phyloP scores from a whole-genome alignment of 164 flowering plant species.

The Chloranthus sessilifolius region DNA sequence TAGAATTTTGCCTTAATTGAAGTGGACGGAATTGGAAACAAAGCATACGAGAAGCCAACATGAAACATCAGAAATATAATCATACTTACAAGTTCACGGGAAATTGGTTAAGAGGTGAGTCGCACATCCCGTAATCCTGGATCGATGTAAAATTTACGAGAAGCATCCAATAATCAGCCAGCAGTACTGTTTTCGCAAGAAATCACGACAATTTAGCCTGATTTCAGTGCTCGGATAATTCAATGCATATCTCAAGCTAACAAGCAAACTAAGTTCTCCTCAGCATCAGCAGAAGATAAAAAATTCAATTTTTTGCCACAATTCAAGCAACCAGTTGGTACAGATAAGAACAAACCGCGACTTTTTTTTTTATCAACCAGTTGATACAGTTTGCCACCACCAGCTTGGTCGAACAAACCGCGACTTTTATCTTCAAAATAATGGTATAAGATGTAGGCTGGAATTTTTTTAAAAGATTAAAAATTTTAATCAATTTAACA shows the following conservation, averaged over 20 bases:
- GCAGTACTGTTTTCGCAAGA: neutral
- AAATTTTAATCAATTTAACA: neutral
- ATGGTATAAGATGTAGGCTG: too few species aligned
- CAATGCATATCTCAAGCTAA: neutral
- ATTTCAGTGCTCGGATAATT: too few species aligned
- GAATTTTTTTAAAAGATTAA: too few species aligned
- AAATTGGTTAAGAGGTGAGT: conserved; percentile 7
- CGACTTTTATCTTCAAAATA: too few species aligned
- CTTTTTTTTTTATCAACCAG: too few species aligned
- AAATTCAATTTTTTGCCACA: too few species aligned
- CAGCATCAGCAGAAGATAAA: neutral
- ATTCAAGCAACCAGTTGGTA: too few species aligned
- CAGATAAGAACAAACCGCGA: too few species aligned
- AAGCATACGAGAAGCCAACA: neutral
- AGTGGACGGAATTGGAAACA: too few species aligned
- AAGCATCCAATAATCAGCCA: neutral
- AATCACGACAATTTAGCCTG: conserved; percentile 1
- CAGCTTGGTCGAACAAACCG: too few species aligned
- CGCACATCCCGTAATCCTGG: conserved; percentile 12
- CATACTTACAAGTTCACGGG: conserved; percentile 12
- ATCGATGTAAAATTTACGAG: neutral
- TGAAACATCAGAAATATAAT: neutral
- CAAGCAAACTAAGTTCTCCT: neutral
- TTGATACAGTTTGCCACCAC: too few species aligned
- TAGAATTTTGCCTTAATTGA: too few species aligned